Conservation (phyloP, 495 filamentous ascomycete genomes). For the Letharia columbiana region DNA sequence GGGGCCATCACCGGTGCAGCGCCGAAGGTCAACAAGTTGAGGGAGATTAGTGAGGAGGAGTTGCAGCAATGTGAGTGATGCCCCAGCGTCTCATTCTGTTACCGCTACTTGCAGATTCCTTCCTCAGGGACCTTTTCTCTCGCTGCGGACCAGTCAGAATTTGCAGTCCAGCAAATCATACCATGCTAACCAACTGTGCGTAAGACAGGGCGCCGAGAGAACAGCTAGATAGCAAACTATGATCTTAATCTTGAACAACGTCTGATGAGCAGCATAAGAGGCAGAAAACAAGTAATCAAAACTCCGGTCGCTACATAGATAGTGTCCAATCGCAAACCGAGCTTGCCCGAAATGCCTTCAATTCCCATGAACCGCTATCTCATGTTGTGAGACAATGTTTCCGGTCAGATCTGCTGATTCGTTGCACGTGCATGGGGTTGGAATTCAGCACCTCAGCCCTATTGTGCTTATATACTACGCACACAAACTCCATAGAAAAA, state of each 20-base stretch:
- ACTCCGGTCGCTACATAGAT: neutral
- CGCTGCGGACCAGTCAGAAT: neutral
- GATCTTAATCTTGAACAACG: neutral
- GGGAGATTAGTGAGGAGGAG: conserved; percentile 65
- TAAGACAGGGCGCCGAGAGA: conserved; percentile 8
- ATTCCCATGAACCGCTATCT: neutral
- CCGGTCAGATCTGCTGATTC: neutral
- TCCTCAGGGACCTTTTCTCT: neutral
- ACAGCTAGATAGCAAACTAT: conserved; percentile 10
- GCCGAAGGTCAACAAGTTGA: conserved; percentile 66
- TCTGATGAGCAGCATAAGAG: neutral
- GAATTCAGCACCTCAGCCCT: no score
- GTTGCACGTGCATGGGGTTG: neutral
- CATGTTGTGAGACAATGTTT: neutral
- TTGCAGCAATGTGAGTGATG: conserved; percentile 35
- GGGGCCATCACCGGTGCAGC: conserved; percentile 62
- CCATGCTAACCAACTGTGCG: neutral
- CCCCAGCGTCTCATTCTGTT: neutral
- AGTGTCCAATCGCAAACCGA: neutral
- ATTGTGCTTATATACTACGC: no score
- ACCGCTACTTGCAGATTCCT: no score
- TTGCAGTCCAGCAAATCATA: neutral
- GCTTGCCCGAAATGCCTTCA: neutral
- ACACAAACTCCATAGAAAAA: no score
- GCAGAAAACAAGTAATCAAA: neutral